Evolutionary conservation across 2,329 filamentous ascomycete species (phyloP), one percentile per base, ranked within the genome.

Genomic region (Penicillium oxalicum): DNA sequence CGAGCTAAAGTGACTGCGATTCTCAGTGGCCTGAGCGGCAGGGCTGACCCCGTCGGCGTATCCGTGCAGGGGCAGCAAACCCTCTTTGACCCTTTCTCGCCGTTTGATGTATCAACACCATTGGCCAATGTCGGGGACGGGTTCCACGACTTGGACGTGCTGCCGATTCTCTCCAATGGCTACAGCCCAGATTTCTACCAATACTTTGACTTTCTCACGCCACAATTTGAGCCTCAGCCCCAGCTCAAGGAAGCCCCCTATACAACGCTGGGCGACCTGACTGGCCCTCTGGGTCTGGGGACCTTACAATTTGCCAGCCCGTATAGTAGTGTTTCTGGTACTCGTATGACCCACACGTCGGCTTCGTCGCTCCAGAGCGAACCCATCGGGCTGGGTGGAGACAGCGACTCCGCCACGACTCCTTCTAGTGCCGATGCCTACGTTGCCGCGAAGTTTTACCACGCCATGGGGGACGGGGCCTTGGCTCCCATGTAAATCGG

Each of bases 111-210:
- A 5, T 26, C 12, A 28, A 18, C 9, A 5, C 5, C 36, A 7
- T 13, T 38, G 9, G 24, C 36, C n/a, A 9, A 32, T 32, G 4
- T 38, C n/a, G 36, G n/a, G 9, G 26, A 37, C 27, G 25, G 5
- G 11, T 34, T n/a, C 12, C 38, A 24, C 18, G 39, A 47, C 5
- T 36, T 43, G 39, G 45, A 47, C 37, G 39, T 47, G 5, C 24
- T 47, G 8, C 39, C 39, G 2, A 42, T 47, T 7, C 28, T 42
- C 4, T 47, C 39, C 24, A 27, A 37, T 13, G 45, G 42, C 7
- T 2, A 24, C 11, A 40, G 40, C 7, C 18, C 11, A 4, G 13
- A 42, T 25, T 29, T 38, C 4, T 47, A 34, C 38, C 18, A 47
- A 6, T 37, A 37, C 11, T 35, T 47, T 37, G 32, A 47, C 24